phyloP scores from a whole-genome alignment of 23 red algal genomes.

The Pyropia haitanensis region DNA sequence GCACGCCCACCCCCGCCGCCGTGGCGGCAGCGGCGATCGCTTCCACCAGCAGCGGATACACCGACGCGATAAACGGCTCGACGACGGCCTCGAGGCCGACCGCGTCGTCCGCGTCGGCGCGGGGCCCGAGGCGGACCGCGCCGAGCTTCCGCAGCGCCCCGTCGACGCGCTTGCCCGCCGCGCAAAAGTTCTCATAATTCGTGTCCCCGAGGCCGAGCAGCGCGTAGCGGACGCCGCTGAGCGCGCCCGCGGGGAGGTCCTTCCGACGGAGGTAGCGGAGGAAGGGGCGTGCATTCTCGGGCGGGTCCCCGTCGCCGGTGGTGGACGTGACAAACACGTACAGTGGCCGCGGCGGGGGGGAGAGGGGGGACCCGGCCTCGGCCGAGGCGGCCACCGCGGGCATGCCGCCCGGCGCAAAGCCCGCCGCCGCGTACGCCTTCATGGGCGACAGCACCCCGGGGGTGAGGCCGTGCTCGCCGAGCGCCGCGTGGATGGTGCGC shows the following conservation, averaged over 20 bases:
- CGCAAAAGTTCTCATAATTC: conserved; percentile 90
- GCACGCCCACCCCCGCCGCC: too few species aligned
- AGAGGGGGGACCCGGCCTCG: too few species aligned
- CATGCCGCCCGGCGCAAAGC: conserved; percentile 5
- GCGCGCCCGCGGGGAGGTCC: conserved; percentile 12
- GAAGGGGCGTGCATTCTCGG: conserved; percentile 54
- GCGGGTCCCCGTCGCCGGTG: conserved; percentile 81
- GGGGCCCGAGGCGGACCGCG: conserved; percentile 28
- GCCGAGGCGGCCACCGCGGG: background rate
- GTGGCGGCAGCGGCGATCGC: too few species aligned
- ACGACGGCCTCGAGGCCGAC: conserved; percentile 61
- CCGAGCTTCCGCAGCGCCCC: conserved; percentile 40
- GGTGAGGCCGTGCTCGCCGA: conserved; percentile 6
- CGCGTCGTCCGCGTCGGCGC: conserved; percentile 70
- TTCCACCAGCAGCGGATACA: conserved; percentile 3
- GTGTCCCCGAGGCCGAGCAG: conserved; percentile 82
- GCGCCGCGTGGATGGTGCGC: conserved; percentile 43
- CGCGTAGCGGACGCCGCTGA: conserved; percentile 23
- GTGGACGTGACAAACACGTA: conserved; percentile 88
- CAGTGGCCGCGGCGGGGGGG: background rate
- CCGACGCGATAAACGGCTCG: conserved; percentile 40
- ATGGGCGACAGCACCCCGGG: conserved; percentile 35
- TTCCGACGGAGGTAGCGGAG: conserved; percentile 57
- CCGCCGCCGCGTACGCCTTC: conserved; percentile 29
- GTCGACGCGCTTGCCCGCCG: conserved; percentile 45